Conservation (phyloP, 2,329 filamentous ascomycete genomes). For the Aspergillus aculeatus region DNA sequence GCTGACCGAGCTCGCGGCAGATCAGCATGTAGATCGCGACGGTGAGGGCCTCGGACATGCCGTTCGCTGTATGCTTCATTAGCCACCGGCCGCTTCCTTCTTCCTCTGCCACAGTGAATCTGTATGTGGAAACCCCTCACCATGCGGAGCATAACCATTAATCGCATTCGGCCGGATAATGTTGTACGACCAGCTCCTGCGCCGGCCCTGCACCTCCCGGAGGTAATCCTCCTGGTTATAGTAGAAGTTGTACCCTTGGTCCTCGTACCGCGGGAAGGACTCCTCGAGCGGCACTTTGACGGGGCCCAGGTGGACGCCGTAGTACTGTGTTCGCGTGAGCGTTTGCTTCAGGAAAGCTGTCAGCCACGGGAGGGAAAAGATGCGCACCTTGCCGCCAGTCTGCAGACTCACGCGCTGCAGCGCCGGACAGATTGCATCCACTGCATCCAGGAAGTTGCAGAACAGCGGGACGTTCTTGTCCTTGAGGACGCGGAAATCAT, state of each 20-base stretch:
- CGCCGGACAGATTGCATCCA: constrained; percentile 23
- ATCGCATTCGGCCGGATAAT: constrained; percentile 32
- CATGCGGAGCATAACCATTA: constrained; percentile 28
- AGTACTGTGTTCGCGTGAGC: constrained; percentile 18
- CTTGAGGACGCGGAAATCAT: constrained; percentile 28
- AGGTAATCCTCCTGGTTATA: constrained; percentile 26
- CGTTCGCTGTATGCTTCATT: constrained; percentile 18
- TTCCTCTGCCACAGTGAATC: no score
- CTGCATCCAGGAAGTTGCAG: constrained; percentile 32
- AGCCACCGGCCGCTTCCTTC: background rate
- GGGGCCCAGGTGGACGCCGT: constrained; percentile 30
- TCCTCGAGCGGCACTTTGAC: constrained; percentile 25
- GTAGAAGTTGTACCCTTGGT: constrained; percentile 23
- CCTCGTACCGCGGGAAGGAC: constrained; percentile 19
- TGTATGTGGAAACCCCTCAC: constrained; percentile 7
- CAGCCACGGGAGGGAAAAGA: no score
- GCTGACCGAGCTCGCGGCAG: constrained; percentile 24
- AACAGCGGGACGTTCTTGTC: constrained; percentile 32
- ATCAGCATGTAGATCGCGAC: constrained; percentile 28
- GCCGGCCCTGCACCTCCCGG: constrained; percentile 13
- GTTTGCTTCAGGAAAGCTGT: no score
- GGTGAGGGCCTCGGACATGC: constrained; percentile 31
- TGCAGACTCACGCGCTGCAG: constrained; percentile 30
- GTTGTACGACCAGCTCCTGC: constrained; percentile 27
- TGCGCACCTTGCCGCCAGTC: constrained; percentile 31